Base-by-base conservation (phyloP, 371 early-diverging fungal species). In the Choanephora cucurbitarum region DNA sequence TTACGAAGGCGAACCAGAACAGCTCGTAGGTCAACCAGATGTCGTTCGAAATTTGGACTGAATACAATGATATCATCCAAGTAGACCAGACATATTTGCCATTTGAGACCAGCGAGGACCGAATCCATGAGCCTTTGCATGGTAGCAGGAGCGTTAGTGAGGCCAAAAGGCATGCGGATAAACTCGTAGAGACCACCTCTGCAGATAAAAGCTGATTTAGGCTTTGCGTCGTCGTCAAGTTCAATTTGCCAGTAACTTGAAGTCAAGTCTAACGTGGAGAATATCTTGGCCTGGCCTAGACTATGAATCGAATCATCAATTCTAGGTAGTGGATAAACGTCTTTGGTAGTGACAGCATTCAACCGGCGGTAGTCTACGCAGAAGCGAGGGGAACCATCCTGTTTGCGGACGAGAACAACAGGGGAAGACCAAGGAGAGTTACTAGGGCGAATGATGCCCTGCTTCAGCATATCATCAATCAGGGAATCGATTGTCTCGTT, bases 361-460 rank as follows among this genome's bases (percentile, higher is more conserved):
- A 83, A 47, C 22, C 58, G 31, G 13, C 52, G 49, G 15, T 50
- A 61, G 23, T 49, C 71, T 0, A 78, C 56, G 21, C 70, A 73
- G 21, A 82, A 55, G 0, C 76, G 64, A 4, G 52, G 24, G 13
- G 55, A 49, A 0, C 72, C 77, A 63, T 73, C 63, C 14, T 55
- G 49, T 46, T 77, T 79, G 1, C 44, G 53, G 0, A 69, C 70
- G 0, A 77, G 14, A 0, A 69, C 53, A 0, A 73, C 64, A 0
- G 71, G 80, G 3, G 67, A 65, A 0, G 66, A n/a, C 68, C 73
- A 72, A 1, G 67, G 69, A 5, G 64, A 60, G 2, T 34, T 23
- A 21, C 55, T 50, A 19, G 64, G 59, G 0, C 49, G 11, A 18
- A 70, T 60, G 11, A 72, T 57, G 15, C 60, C 66, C 43, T 65